Evolutionary conservation across 192 early-diverging fungal species (phyloP), one percentile per base, ranked within the genome.

Genomic region (Funneliformis mosseae): DNA sequence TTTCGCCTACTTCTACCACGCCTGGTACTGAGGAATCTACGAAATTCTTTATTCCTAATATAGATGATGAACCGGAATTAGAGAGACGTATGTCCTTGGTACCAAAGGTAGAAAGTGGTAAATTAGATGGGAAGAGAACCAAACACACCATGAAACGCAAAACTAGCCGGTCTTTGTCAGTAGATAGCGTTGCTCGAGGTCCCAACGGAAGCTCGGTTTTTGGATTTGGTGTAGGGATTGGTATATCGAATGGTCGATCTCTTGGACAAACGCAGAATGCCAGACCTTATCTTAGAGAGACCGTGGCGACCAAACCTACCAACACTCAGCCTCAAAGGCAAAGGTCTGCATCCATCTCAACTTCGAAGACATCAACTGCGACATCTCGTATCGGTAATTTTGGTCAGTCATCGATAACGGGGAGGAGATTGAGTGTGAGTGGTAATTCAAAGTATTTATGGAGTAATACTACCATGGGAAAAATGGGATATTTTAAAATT

Each of bases 381-480:
- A 41, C 67, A 33, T 4, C 45, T 25, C 45, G 21, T 48, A 27
- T 72, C 7, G 8, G 70, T 46, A 14, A 18, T 21, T 55, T 48
- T 48, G 71, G 21, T 11, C 27, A 28, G 23, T 23, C 42, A 48
- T 16, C 43, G 12, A 21, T 69, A 69, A 69, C 33, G 10, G 43
- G 70, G 18, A 45, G 45, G 16, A 48, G 27, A 48, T 50, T 8
- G 25, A 76, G 75, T 12, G 25, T 50, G 10, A 25, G 75, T 23
- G 16, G 60, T 23, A 76, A n/a, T 42, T 63, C 55, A 23, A 63
- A 60, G 12, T 76, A 25, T 21, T 11, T 55, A 28, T 76, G 75
- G 75, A 76, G 75, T 76, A 74, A 33, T 59, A 27, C 4, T 28
- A 43, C 59, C 21, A 76, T 76, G 75, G 75, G 75, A n/a, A 76